Conservation (phyloP, 208 protist genomes). For the Novymonas esmeraldas region DNA sequence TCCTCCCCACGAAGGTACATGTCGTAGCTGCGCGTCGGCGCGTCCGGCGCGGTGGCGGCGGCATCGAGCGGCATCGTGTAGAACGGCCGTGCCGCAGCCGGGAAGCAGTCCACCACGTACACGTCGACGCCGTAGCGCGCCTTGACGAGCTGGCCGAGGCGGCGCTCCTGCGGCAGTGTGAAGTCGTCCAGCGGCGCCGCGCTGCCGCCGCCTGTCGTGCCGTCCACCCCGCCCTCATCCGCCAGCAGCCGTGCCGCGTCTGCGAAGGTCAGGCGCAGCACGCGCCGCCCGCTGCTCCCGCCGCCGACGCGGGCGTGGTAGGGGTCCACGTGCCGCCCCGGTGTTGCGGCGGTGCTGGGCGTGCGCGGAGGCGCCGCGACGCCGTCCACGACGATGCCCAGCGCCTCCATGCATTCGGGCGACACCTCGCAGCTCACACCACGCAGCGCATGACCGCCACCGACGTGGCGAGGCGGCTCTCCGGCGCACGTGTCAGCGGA, state of each 20-base stretch:
- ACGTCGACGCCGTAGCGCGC: constrained; percentile 98
- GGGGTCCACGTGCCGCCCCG: background rate
- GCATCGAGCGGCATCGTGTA: constrained; percentile 98
- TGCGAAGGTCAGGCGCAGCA: constrained; percentile 23
- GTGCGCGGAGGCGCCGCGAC: background rate
- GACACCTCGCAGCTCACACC: constrained; percentile 30
- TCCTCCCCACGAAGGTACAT: constrained; percentile 99
- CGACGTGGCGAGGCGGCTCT: background rate
- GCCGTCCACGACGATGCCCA: constrained; percentile 8
- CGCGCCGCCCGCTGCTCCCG: constrained; percentile 11
- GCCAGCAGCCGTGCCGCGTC: constrained; percentile 21
- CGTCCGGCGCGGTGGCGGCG: constrained; percentile 6
- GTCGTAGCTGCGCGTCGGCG: constrained; percentile 94
- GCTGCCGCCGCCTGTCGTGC: constrained; percentile 1
- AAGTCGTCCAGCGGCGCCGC: constrained; percentile 70
- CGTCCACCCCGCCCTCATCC: constrained; percentile 6
- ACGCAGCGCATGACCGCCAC: background rate
- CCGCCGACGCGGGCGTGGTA: constrained; percentile 27
- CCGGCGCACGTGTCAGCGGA: too few species aligned
- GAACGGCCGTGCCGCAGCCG: constrained; percentile 95
- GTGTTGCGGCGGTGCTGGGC: background rate
- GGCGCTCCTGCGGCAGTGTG: constrained; percentile 89
- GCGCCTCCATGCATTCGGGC: background rate
- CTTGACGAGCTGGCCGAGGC: constrained; percentile 94
- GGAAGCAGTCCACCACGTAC: constrained; percentile 98